Evolutionary conservation across 2,329 filamentous ascomycete genomes (phyloP), one percentile per base, ranked within the genome.

Genomic region (Verticillium dahliae): DNA sequence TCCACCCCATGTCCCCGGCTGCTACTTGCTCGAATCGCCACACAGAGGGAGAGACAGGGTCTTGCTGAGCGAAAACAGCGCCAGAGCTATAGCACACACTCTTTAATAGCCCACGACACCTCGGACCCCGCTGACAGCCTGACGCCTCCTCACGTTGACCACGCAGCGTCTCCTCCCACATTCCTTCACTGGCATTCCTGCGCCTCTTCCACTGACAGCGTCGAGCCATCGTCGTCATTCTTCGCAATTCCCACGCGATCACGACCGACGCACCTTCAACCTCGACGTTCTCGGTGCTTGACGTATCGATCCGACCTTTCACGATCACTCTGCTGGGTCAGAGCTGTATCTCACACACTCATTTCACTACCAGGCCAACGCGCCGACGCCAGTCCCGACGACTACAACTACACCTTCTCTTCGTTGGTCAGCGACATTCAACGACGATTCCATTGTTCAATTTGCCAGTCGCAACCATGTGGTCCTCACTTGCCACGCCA

Each of bases 401-500:
- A 41, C 15, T 41, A 41, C 39, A 31, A 31, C 15, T 6, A 37
- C 6, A 9, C 35, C 6, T 15, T 15, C 15, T n/a, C 15, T 6
- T 6, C 39, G 39, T 15, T 31, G 13, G 13, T 56, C n/a, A 27
- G 15, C 55, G 5, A 31, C 11, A 10, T 18, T 57, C 27, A 11
- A 34, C 35, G 27, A n/a, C 55, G 31, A 38, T 18, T 7, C 54
- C 3, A 52, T 22, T 33, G 4, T 10, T 27, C 5, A 39, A n/a
- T 14, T 31, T 6, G 10, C 56, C n/a, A 6, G 7, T 14, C 54
- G 14, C 60, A 52, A 71, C 69, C 67, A 65, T 69, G 67, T 60
- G 68, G 45, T 65, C 69, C 59, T 68, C 63, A 58, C 69, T 68
- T 55, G 64, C 71, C 55, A 62, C 68, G 58, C 67, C 76, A 57